These are phyloP conservation scores for Chamaecrista fasciculata DNA, from an alignment of 306 rosid genomes.

Conservation along the genomic window DNA sequence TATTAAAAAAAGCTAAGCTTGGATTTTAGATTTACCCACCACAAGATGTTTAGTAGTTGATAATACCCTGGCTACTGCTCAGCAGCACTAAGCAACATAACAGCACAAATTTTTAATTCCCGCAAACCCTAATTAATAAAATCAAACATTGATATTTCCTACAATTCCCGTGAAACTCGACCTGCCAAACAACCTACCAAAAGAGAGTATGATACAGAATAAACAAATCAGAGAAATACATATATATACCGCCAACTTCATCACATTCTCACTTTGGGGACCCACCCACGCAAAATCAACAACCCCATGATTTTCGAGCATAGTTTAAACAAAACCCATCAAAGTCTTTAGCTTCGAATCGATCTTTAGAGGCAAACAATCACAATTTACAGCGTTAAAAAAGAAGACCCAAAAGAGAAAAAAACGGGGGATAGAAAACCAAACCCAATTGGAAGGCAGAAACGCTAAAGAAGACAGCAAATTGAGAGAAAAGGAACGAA, in stretches of 20 bases:
- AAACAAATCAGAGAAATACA: neutral
- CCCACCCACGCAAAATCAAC: constrained; percentile 8
- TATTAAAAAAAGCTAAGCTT: neutral
- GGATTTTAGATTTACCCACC: neutral
- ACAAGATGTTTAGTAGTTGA: neutral
- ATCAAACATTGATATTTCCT: neutral
- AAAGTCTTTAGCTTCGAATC: neutral
- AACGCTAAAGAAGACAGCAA: neutral
- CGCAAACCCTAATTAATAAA: neutral
- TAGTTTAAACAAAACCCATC: constrained; percentile 7
- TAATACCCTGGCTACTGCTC: neutral
- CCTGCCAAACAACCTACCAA: neutral
- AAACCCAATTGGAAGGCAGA: neutral
- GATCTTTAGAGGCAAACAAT: neutral
- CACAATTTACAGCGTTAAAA: too few relatives aligned
- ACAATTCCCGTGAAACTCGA: neutral
- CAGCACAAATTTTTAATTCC: neutral
- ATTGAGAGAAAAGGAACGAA: neutral
- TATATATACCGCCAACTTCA: neutral
- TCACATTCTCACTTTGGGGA: constrained; percentile 9
- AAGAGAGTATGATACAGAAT: neutral
- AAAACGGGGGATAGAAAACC: too few relatives aligned
- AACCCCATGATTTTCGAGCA: neutral
- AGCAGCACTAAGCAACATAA: neutral
- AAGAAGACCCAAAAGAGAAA: neutral